Percentiles rank a stretch among this genome's conserved stretches.
These are phyloP conservation scores for Leishmania tarentolae DNA, from an alignment of 208 protist genomes.

Conservation along the genomic window DNA sequence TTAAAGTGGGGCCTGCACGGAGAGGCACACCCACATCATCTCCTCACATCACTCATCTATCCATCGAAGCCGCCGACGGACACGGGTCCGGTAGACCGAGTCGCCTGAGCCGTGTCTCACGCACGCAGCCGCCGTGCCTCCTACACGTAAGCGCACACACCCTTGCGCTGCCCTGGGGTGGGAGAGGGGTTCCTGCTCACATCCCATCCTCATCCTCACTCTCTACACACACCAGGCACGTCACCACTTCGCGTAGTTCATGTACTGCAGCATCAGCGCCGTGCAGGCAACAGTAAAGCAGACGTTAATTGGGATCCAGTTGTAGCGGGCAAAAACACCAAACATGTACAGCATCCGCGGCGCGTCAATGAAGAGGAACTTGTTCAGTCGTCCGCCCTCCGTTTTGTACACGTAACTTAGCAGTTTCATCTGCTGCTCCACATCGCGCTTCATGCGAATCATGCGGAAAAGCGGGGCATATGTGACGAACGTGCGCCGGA, in stretches of 20 bases:
- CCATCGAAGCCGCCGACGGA: background rate
- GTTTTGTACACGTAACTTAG: slow-evolving; percentile 74
- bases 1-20: background rate
- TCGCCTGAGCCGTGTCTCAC: background rate
- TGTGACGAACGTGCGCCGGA: slow-evolving; percentile 90
- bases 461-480: slow-evolving; percentile 91
- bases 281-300: slow-evolving; percentile 56
- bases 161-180: background rate
- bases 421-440: slow-evolving; percentile 65
- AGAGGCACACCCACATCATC: background rate
- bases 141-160: background rate
- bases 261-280: slow-evolving; percentile 37
- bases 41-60: background rate
- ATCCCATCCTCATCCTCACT: background rate
- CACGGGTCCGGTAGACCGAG: background rate
- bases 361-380: slow-evolving; percentile 89
- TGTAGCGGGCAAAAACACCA: slow-evolving; percentile 87
- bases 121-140: background rate
- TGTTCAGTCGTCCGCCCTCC: slow-evolving; percentile 75
- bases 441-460: slow-evolving; percentile 66
- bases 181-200: background rate
- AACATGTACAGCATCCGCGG: slow-evolving; percentile 88
- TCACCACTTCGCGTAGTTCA: slow-evolving; percentile 28
- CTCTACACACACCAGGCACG: background rate
- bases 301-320: slow-evolving; percentile 84